Percentiles rank a stretch among this genome's conserved stretches.
Conservation (phyloP, 306 rosid genomes). For the Senna tora region DNA sequence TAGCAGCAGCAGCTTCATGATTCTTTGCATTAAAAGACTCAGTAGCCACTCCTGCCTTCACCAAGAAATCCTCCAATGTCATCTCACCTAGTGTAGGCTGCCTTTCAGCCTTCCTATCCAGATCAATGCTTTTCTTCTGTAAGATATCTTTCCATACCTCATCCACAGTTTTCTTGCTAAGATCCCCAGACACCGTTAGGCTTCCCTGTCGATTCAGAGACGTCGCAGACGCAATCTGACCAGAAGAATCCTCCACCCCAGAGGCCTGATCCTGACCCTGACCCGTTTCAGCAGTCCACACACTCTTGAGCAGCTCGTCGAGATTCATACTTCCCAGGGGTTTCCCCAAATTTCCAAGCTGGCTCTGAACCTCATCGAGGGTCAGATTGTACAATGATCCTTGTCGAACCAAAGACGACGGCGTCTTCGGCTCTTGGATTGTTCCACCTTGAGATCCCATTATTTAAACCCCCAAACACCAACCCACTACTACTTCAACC, state of each 20-base stretch:
- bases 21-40: slow-evolving; percentile 44
- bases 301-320: slow-evolving; percentile 73
- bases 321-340: slow-evolving; percentile 78
- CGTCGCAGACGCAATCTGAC: slow-evolving; percentile 36
- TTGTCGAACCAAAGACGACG: slow-evolving; percentile 51
- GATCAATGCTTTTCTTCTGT: slow-evolving; percentile 45
- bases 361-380: slow-evolving; percentile 70
- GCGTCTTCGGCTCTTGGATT: slow-evolving; percentile 50
- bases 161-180: slow-evolving; percentile 73
- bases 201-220: slow-evolving; percentile 60
- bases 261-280: slow-evolving; percentile 32
- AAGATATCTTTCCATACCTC: slow-evolving; percentile 80
- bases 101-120: slow-evolving; percentile 53
- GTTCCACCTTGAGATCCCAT: slow-evolving; percentile 73
- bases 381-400: slow-evolving; percentile 67
- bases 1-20: slow-evolving; percentile 31
- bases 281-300: slow-evolving; percentile 71
- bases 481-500: slow-evolving; percentile 14
- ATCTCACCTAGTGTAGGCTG: slow-evolving; percentile 72
- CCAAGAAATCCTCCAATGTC: slow-evolving; percentile 76
- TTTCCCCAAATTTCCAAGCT: slow-evolving; percentile 69
- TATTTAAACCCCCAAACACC: slow-evolving; percentile 49
- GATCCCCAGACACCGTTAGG: slow-evolving; percentile 51
- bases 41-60: slow-evolving; percentile 69
- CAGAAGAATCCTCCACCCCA: slow-evolving; percentile 48